Evolutionary conservation across 352 stramenopile species (phyloP).

Genomic region (Lagenidium giganteum): DNA sequence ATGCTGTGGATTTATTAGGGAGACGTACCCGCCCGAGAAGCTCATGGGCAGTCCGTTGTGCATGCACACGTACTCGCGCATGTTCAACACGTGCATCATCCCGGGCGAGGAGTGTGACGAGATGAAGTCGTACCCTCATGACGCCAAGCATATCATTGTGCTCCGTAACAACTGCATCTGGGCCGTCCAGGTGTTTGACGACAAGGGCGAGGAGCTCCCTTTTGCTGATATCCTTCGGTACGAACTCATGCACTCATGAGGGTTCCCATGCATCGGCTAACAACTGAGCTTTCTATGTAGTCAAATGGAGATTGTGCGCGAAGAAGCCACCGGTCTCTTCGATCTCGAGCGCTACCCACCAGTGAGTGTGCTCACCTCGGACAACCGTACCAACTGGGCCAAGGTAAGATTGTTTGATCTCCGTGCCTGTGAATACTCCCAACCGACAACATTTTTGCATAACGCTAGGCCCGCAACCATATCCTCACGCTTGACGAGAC

Average conservation of each 20-base stretch:
- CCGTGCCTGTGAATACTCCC: too few species aligned
- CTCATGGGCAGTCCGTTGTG: slow-evolving; percentile 92
- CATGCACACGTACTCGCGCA: slow-evolving; percentile 92
- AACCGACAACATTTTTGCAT: too few species aligned
- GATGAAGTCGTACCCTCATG: slow-evolving; percentile 84
- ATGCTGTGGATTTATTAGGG: slow-evolving; percentile 35
- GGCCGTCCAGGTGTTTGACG: slow-evolving; percentile 73
- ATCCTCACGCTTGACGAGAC: slow-evolving; percentile 80
- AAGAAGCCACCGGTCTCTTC: slow-evolving; percentile 83
- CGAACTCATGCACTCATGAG: too few species aligned
- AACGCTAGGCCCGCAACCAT: slow-evolving; percentile 74
- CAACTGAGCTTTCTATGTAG: slow-evolving; percentile 18
- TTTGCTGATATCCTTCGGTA: slow-evolving; percentile 76
- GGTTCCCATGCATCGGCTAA: too few species aligned
- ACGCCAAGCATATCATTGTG: slow-evolving; percentile 92
- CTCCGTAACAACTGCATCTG: slow-evolving; percentile 89
- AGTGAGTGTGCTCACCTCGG: slow-evolving; percentile 92
- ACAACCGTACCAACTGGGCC: slow-evolving; percentile 94
- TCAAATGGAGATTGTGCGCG: slow-evolving; percentile 80
- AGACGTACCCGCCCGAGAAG: slow-evolving; percentile 89
- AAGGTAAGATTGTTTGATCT: slow-evolving; percentile 29
- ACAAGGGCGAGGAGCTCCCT: slow-evolving; percentile 60
- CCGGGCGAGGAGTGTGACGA: slow-evolving; percentile 87
- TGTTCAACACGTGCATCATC: slow-evolving; percentile 97
- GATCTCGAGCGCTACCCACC: slow-evolving; percentile 82